Conservation (phyloP, 345 rosid genomes). For the Ailanthus altissimus region DNA sequence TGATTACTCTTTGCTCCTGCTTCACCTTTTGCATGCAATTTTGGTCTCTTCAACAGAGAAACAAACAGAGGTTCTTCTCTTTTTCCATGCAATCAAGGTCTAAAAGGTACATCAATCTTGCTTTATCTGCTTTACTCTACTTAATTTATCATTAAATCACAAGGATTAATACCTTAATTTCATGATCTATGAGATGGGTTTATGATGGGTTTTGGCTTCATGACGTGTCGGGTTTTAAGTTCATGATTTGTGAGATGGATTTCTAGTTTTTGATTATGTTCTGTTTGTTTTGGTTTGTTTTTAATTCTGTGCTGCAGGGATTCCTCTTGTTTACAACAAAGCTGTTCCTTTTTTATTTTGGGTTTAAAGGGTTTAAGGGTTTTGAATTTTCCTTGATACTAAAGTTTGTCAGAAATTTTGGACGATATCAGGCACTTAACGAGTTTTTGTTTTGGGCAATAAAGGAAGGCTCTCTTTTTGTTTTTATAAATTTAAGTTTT, state of each 20-base stretch:
- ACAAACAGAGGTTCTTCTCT: slow-evolving; percentile 12
- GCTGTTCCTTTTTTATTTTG: slow-evolving; percentile 8
- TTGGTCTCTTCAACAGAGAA: slow-evolving; percentile 21
- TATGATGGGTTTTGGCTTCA: neutral
- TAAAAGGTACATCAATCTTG: slow-evolving; percentile 29
- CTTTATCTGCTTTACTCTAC: neutral
- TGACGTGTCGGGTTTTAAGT: neutral
- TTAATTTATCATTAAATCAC: neutral
- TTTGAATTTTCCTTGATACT: slow-evolving; percentile 31
- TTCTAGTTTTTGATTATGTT: neutral
- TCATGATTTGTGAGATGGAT: neutral
- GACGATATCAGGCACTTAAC: neutral
- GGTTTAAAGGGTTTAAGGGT: slow-evolving; percentile 24
- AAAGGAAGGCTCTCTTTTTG: neutral
- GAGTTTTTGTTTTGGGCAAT: neutral
- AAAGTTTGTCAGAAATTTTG: slow-evolving; percentile 4
- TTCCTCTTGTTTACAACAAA: slow-evolving; percentile 12
- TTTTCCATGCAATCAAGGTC: slow-evolving; percentile 27
- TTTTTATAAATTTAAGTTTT: neutral
- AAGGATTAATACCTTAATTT: neutral
- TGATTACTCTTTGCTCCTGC: slow-evolving; percentile 1
- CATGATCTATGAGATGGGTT: slow-evolving; percentile 7
- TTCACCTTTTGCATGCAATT: slow-evolving; percentile 22
- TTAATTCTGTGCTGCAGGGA: slow-evolving; percentile 26
- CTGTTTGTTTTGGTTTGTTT: neutral